Percentiles rank a stretch among this genome's conserved stretches.
Conservation (phyloP, 306 rosid species). For the Vigna unguiculata region DNA sequence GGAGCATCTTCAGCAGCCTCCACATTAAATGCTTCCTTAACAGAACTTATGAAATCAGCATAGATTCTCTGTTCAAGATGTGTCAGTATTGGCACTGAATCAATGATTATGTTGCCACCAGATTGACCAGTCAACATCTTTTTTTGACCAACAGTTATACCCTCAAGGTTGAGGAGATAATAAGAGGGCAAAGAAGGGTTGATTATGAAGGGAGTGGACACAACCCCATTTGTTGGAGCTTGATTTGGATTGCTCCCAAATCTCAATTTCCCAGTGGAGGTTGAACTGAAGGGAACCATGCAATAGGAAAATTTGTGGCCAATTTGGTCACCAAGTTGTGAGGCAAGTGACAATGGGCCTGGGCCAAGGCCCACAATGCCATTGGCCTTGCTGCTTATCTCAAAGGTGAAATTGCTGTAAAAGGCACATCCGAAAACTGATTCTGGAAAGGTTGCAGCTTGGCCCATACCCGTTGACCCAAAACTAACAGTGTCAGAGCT, state of each 20-base stretch:
- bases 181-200: not conserved
- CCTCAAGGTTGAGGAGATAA: constrained; percentile 6
- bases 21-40: constrained; percentile 7
- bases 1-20: constrained; percentile 10
- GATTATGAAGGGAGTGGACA: not conserved
- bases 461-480: not conserved
- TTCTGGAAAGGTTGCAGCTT: constrained; percentile 3
- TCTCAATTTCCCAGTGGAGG: constrained; percentile 10
- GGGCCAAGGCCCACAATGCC: constrained; percentile 44
- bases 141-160: constrained; percentile 13
- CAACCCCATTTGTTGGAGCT: not conserved
- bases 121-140: not conserved
- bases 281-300: constrained; percentile 18
- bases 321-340: constrained; percentile 26
- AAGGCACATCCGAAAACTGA: not conserved
- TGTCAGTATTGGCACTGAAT: constrained; percentile 30
- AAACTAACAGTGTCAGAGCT: not conserved
- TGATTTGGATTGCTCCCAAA: not conserved
- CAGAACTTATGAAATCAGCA: not conserved
- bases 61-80: not conserved
- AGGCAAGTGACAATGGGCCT: constrained; percentile 38
- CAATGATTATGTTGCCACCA: constrained; percentile 35
- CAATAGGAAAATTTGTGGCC: constrained; percentile 35
- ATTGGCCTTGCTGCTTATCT: not conserved
- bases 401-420: not conserved